Percentiles rank a stretch among this genome's conserved stretches.
phyloP scores from a whole-genome alignment of 1,284 basidiomycete genomes.

The Sparassis latifolia region DNA sequence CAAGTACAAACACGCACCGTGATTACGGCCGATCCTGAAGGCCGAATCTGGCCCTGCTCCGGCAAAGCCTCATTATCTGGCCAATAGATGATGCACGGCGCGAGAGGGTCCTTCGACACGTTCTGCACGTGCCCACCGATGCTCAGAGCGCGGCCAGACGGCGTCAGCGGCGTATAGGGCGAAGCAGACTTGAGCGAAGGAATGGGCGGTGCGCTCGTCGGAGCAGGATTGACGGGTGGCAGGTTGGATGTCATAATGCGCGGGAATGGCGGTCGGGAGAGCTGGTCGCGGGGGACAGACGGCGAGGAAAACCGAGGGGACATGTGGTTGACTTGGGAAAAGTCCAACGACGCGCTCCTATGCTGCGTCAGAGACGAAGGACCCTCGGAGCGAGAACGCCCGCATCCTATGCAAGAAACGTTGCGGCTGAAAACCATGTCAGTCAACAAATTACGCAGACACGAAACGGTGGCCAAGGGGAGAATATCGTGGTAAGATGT shows the following conservation, averaged over 20 bases:
- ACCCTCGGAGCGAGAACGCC: conserved; percentile 42
- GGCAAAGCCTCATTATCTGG: conserved; percentile 79
- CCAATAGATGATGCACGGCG: conserved; percentile 79
- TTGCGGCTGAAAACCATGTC: conserved; percentile 57
- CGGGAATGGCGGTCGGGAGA: too few relatives aligned
- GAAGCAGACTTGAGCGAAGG: conserved; percentile 26
- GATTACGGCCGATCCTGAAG: conserved; percentile 42
- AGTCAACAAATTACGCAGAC: conserved; percentile 31
- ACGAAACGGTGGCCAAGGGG: background rate
- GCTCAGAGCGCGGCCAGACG: conserved; percentile 68
- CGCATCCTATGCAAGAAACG: conserved; percentile 66
- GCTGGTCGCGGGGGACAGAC: background rate
- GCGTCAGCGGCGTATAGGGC: conserved; percentile 65
- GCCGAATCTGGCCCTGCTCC: conserved; percentile 69
- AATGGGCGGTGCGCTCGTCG: background rate
- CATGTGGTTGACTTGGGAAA: too few relatives aligned
- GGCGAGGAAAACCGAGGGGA: too few relatives aligned
- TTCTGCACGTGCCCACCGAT: conserved; percentile 72
- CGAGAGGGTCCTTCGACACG: conserved; percentile 59
- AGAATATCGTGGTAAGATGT: background rate
- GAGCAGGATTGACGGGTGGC: background rate
- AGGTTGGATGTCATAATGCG: background rate
- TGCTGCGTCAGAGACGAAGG: conserved; percentile 13
- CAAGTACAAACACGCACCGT: conserved; percentile 35
- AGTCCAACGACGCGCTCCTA: background rate